Base-by-base conservation (phyloP, 169 alveolate genomes). In the Cardiosporidium cionae region DNA sequence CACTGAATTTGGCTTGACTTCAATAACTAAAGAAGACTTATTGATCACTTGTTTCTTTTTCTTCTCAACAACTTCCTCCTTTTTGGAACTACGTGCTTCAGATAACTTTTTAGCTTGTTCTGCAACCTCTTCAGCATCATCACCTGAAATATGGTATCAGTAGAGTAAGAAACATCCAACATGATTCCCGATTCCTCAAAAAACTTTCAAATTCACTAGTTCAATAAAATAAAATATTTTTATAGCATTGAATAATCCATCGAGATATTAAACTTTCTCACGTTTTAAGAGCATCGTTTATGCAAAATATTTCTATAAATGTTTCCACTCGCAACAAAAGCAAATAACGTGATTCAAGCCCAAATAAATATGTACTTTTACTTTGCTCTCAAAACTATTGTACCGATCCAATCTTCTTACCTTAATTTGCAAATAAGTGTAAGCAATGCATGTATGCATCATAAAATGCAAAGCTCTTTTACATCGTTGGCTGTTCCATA, bases 11-110 rank as follows among this genome's bases (percentile, higher is more conserved):
- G 94, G 94, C 68, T 89, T 90, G 65, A 87, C 84, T 52, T 89
- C 93, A 71, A 89, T 88, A 34, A 89, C 91, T 37, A 89, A 76
- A 67, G 89, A 82, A 7, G 94, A 89, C 72, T 89, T 89, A 63
- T 64, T 63, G n/a, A 72, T 9, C 7, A 63, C 76, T 0, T 27
- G n/a, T 35, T 72, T 72, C 64, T 74, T 79, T 67, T 78, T 70
- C 84, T 72, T 72, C 33, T 65, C 79, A 23, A 70, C 74, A 3
- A 67, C 85, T 37, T 37, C 78, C 36, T 83, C 79, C 78, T 83
- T 82, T 33, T 65, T 66, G 28, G 62, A n/a, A 16, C 27, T n/a
- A 16, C n/a, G 16, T 32, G 68, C 73, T 62, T 74, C 78, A n/a
- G 64, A 70, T 7, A 35, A 58, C 76, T 78, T 52, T n/a, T 44